These are phyloP conservation scores for Xylaria cubensis DNA, from an alignment of 495 filamentous ascomycete species.

Conservation along the genomic window DNA sequence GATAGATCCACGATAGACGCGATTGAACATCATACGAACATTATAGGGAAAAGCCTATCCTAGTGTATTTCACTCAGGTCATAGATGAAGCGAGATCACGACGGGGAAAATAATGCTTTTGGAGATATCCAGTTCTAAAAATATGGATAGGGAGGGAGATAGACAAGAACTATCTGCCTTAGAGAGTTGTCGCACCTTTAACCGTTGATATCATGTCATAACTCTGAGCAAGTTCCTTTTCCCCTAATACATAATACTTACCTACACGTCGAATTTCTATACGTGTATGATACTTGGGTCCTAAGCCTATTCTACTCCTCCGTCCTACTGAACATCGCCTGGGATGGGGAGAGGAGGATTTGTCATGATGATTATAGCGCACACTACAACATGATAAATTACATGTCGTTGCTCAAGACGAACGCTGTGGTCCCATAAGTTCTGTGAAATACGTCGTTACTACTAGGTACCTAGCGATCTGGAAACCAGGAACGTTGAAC, in stretches of 20 bases:
- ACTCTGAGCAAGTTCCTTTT: too few species aligned
- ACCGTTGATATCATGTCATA: too few species aligned
- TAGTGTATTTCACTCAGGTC: background rate
- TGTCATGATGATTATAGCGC: background rate
- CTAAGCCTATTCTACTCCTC: background rate
- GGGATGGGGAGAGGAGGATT: background rate
- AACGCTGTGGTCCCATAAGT: background rate
- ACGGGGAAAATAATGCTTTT: background rate
- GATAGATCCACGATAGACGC: background rate
- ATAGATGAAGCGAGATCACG: background rate
- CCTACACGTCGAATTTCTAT: background rate
- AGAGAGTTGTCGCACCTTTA: too few species aligned
- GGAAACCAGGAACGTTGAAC: background rate
- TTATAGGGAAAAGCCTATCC: too few species aligned
- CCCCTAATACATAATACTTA: too few species aligned
- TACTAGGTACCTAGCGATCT: background rate
- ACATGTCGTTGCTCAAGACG: background rate
- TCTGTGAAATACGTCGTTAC: background rate
- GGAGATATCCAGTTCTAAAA: background rate
- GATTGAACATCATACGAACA: background rate
- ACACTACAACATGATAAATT: background rate
- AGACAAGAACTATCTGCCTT: background rate
- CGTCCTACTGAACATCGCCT: background rate
- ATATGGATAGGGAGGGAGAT: background rate
- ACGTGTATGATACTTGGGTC: background rate